Evolutionary conservation across 495 filamentous ascomycete genomes (phyloP), one percentile per base, ranked within the genome.

Genomic region (Hypoxylon subgilvum): DNA sequence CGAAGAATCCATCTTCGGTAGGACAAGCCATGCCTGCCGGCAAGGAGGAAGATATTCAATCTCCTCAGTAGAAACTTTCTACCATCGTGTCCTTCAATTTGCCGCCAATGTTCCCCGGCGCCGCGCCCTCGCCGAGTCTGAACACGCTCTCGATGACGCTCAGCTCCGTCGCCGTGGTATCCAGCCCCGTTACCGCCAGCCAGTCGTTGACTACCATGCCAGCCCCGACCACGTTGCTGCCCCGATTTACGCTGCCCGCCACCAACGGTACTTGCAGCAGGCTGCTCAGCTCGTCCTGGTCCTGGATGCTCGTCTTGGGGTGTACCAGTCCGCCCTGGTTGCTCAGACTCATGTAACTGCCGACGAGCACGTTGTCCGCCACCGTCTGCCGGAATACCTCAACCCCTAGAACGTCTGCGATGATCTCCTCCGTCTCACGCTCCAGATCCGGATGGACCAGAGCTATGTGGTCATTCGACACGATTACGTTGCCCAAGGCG

Each of bases 181-280:
- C 95, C 38, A 97, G 76, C 7, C 94, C 91, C 2, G 92, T 95
- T n/a, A 98, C 90, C 6, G 94, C 95, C 75, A 97, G 83, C 94
- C 94, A 97, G 78, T 98, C 94, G 70, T 98, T 98, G 50, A 98
- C 94, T 7, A 98, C 94, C 90, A 97, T 96, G 18, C 94, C 94
- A 8, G 94, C 94, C 18, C 94, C 94, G 23, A 98, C 91, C n/a
- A 97, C 92, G 34, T 90, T 84, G 56, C 84, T 89, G 27, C 94
- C 95, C 51, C 94, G 84, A 75, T 98, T 98, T 16, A 98, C 87
- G 66, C 84, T 89, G 23, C 94, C 94, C 0, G 94, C 94, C 2
- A 98, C 94, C 1, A 98, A 84, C 7, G 94, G 94, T 41, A 98
- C 92, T 76, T 97, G 94, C 59, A 98, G 82, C 68, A 98, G 77